Percentiles rank a stretch among this genome's conserved stretches.
phyloP scores from a whole-genome alignment of 306 rosid genomes.

The Amphicarpaea edgeworthii region DNA sequence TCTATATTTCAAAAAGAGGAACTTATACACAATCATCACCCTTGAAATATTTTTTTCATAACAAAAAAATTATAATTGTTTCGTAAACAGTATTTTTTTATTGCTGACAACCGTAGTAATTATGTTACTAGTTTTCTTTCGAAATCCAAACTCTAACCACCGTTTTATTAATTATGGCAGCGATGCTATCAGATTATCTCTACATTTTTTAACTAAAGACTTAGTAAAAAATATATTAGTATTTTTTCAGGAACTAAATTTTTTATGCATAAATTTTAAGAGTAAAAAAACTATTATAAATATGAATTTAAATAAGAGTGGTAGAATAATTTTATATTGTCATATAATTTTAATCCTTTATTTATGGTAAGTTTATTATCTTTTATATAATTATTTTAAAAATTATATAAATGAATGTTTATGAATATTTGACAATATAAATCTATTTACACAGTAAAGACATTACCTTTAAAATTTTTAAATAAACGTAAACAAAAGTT shows the following conservation, averaged over 20 bases:
- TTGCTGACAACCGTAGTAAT: not conserved
- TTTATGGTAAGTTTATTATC: no score
- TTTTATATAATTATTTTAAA: no score
- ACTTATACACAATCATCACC: no score
- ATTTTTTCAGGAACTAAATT: not conserved
- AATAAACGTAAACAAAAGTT: not conserved
- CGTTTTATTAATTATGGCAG: conserved; percentile 2
- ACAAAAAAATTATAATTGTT: no score
- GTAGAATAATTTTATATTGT: no score
- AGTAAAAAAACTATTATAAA: not conserved
- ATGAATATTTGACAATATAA: no score
- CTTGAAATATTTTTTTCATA: no score
- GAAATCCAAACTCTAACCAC: not conserved
- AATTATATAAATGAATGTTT: no score
- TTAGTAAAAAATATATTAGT: not conserved
- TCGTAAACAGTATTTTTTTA: not conserved
- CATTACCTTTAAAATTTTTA: no score
- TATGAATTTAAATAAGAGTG: not conserved
- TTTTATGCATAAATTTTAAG: not conserved
- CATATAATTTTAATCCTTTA: no score
- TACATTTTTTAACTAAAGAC: not conserved
- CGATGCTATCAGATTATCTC: not conserved
- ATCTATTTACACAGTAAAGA: no score
- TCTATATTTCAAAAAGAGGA: no score
- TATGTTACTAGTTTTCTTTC: not conserved